These are phyloP conservation scores for Trichosporon sp. DNA, from an alignment of 1,284 basidiomycete species.

Conservation along the genomic window DNA sequence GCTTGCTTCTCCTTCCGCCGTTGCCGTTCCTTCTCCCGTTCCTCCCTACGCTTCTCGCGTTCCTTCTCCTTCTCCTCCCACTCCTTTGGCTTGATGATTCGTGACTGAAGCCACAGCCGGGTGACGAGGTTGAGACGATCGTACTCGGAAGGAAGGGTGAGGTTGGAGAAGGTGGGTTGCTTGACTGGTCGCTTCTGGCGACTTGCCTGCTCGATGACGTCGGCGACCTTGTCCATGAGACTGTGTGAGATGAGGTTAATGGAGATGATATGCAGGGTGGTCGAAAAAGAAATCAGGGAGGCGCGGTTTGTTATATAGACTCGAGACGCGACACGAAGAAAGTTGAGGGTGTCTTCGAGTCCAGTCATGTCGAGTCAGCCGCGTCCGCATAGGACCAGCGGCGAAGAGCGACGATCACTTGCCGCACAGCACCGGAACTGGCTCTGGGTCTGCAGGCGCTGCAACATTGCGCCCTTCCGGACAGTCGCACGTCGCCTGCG, in stretches of 20 bases:
- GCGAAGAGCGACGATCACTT: conserved; percentile 9
- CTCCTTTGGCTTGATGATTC: not conserved
- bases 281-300: not conserved
- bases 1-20: not conserved
- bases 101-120: conserved; percentile 27
- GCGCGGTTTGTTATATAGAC: conserved; percentile 3
- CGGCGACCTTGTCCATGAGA: conserved; percentile 2
- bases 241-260: not conserved
- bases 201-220: conserved; percentile 4
- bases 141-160: conserved; percentile 20
- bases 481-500: not conserved
- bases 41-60: not conserved
- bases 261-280: conserved; percentile 11
- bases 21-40: not conserved
- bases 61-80: conserved; percentile 8
- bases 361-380: conserved; percentile 18
- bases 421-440: not conserved
- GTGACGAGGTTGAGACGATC: conserved; percentile 20
- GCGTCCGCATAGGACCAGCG: not conserved
- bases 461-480: not conserved
- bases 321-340: conserved; percentile 4
- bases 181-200: not conserved
- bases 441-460: not conserved
- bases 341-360: conserved; percentile 5
- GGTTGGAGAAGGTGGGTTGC: conserved; percentile 23